Evolutionary conservation across 2,329 filamentous ascomycete genomes (phyloP).

Genomic region (Dactylellina cionopaga): DNA sequence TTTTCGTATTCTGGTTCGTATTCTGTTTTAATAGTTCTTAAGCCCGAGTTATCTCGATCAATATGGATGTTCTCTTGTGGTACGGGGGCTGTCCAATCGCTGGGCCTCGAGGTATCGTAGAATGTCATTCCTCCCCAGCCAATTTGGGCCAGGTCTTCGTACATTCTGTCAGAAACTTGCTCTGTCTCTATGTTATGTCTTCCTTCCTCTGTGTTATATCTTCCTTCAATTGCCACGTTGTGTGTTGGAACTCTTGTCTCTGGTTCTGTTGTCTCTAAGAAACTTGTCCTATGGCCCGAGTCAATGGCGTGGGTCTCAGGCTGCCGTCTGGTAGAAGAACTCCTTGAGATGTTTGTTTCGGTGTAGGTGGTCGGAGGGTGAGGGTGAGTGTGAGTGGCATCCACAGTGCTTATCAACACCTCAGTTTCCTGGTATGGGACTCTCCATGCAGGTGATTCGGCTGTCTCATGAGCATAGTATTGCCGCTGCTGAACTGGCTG

Average conservation of each 20-base stretch:
- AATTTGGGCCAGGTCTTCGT: conserved; percentile 18
- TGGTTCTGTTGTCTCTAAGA: conserved; percentile 22
- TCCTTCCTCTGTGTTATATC: background rate
- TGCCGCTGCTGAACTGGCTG: conserved; percentile 26
- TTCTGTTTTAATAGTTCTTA: conserved; percentile 18
- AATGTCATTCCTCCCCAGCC: conserved; percentile 34
- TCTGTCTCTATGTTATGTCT: conserved; percentile 9
- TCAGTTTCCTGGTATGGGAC: conserved; percentile 50
- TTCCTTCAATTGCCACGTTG: conserved; percentile 22
- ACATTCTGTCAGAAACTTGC: conserved; percentile 25
- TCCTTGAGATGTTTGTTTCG: conserved; percentile 39
- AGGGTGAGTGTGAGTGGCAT: conserved; percentile 12
- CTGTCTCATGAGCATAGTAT: conserved; percentile 36
- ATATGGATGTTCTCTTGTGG: conserved; percentile 18
- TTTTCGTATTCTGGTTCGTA: conserved; percentile 36
- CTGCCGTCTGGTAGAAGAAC: conserved; percentile 20
- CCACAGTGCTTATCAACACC: conserved; percentile 47
- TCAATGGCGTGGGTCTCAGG: conserved; percentile 38
- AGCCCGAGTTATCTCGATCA: conserved; percentile 33
- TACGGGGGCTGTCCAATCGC: conserved; percentile 23
- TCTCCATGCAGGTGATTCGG: conserved; percentile 39
- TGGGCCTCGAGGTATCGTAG: conserved; percentile 44
- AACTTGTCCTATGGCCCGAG: background rate
- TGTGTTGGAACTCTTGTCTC: conserved; percentile 15
- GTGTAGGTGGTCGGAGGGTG: conserved; percentile 10